phyloP scores from a whole-genome alignment of 768 basidiomycete genomes.

The Tylopilus cervinicoccineus region DNA sequence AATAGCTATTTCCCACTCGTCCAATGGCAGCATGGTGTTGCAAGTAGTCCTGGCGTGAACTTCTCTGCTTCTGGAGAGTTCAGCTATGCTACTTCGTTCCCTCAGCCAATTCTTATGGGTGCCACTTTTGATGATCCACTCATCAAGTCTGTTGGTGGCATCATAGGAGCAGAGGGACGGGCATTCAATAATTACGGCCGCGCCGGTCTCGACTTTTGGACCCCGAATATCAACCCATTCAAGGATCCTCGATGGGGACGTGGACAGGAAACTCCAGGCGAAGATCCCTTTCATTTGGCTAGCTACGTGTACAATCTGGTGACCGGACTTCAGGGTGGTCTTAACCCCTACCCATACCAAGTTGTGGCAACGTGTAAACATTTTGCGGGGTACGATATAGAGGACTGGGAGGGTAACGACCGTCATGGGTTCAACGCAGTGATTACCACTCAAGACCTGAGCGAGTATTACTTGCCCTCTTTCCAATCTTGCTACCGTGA shows the following conservation, averaged over 20 bases:
- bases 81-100: constrained; percentile 57
- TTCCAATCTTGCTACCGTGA: constrained; percentile 62
- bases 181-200: constrained; percentile 54
- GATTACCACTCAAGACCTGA: constrained; percentile 52
- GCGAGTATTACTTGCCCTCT: constrained; percentile 51
- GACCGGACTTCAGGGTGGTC: constrained; percentile 53
- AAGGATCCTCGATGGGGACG: constrained; percentile 63
- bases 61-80: constrained; percentile 49
- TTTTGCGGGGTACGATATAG: constrained; percentile 56
- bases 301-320: constrained; percentile 54
- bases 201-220: constrained; percentile 54
- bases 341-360: constrained; percentile 49
- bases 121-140: constrained; percentile 54
- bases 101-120: constrained; percentile 50
- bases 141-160: constrained; percentile 44
- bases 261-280: constrained; percentile 60
- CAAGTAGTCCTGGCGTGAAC: constrained; percentile 46
- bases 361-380: constrained; percentile 59
- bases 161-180: constrained; percentile 54
- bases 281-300: constrained; percentile 51
- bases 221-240: constrained; percentile 51
- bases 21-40: constrained; percentile 49
- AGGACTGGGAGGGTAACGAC: constrained; percentile 49
- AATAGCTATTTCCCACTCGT: not conserved
- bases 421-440: constrained; percentile 51